Base-by-base conservation (phyloP, 192 early-diverging fungal genomes). In the Podila epicladia region DNA sequence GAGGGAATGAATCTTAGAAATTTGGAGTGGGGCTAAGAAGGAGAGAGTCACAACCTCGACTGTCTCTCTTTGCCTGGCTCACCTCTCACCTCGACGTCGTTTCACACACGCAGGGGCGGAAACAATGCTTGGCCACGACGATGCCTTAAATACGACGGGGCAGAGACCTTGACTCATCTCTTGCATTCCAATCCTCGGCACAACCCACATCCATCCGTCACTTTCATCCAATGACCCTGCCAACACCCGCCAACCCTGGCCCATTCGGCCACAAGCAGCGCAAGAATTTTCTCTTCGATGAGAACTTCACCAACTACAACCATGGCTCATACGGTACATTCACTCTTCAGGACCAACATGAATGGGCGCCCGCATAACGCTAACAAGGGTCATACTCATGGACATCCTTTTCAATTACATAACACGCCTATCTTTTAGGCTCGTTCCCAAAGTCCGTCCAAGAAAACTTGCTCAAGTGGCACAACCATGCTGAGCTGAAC, bases 281-380 rank as follows among this genome's bases (percentile, higher is more conserved):
- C 12, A 26, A 69, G 59, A 71, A 87, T 38, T 92, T 92, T 62
- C 66, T 86, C 29, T 74, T 92, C 24, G 85, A 84, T 15, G 69
- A 82, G 9, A 79, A 69, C 29, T 89, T 76, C 38, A 84, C 82
- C 31, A 82, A 89, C 19, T 74, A 85, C 45, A 93, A 93, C 70
- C 87, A 93, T 62, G 92, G 92, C 24, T 89, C 92, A 20, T 93
- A 77, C 58, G 92, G 92, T 58, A 72, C 85, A 19, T 63, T 66
- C 6, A 37, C 8, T 12, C 45, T 41, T 17, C 11, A 32, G 13
- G 19, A 32, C 26, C 20, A 19, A 66, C 89, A 9, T 13, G 51
- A 37, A 67, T 8, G 35, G 9, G 7, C 35, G 35, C 35, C 0
- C 35, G 35, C 9, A 37, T 11, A 37, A 8, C 35, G 8, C 35